phyloP scores from a whole-genome alignment of 2,329 filamentous ascomycete species.

The Fusarium cicatricum region DNA sequence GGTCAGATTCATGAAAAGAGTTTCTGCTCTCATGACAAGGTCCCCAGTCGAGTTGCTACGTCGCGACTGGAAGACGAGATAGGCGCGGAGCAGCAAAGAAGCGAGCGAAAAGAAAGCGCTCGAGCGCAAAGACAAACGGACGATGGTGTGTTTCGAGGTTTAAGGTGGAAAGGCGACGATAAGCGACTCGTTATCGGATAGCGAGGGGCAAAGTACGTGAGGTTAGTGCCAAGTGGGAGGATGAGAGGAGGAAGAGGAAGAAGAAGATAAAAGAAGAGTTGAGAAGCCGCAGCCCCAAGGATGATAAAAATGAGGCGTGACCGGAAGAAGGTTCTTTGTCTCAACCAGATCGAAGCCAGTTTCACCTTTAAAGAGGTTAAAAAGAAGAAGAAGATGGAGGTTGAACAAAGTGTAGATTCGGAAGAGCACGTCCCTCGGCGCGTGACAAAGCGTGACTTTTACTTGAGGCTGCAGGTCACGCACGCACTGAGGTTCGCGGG shows the following conservation, averaged over 20 bases:
- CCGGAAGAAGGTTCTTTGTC: constrained; percentile 1
- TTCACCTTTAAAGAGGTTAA: neutral
- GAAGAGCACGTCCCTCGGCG: constrained; percentile 33
- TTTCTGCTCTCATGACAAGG: constrained; percentile 37
- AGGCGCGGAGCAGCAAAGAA: constrained; percentile 5
- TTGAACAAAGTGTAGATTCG: constrained; percentile 21
- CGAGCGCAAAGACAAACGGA: constrained; percentile 2
- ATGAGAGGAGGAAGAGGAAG: neutral
- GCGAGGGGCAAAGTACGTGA: constrained; percentile 18
- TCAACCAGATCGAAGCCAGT: constrained; percentile 1
- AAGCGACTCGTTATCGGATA: constrained; percentile 41
- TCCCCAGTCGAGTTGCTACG: constrained; percentile 6
- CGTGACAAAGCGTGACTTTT: constrained; percentile 39
- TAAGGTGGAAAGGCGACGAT: constrained; percentile 37
- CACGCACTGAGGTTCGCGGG: constrained; percentile 34
- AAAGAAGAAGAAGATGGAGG: neutral
- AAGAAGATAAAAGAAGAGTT: neutral
- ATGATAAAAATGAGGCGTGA: constrained; percentile 7
- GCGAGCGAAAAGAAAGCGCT: constrained; percentile 17
- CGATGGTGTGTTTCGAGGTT: constrained; percentile 14
- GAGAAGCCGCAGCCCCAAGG: constrained; percentile 15
- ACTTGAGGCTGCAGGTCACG: constrained; percentile 21
- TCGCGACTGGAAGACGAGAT: neutral
- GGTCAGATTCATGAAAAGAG: constrained; percentile 26
- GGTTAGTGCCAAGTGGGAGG: too few relatives aligned